phyloP scores from a whole-genome alignment of 345 rosid species.

The Eucalyptus cladocalyx region DNA sequence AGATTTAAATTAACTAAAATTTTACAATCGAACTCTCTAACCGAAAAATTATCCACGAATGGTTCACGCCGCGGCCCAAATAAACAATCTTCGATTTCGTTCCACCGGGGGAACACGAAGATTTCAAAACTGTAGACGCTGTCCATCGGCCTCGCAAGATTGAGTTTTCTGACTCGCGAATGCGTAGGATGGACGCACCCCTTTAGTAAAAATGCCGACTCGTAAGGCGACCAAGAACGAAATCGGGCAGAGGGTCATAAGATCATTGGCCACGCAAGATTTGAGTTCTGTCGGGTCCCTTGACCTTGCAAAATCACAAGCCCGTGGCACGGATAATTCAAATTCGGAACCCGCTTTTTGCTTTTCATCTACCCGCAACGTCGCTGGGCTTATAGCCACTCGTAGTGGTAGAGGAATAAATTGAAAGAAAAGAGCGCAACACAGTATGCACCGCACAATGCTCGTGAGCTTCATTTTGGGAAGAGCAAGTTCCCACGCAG shows the following conservation, averaged over 20 bases:
- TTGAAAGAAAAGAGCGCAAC: neutral
- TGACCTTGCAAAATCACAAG: neutral
- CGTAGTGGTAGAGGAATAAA: neutral
- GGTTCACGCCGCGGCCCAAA: neutral
- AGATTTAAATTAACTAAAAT: neutral
- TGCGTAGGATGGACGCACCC: neutral
- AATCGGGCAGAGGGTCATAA: neutral
- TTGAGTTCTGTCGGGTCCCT: neutral
- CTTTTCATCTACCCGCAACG: neutral
- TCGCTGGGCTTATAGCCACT: neutral
- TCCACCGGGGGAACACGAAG: neutral
- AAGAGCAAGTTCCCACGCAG: neutral
- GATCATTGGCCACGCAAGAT: neutral
- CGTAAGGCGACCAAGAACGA: neutral
- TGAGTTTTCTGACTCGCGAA: neutral
- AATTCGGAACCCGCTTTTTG: neutral
- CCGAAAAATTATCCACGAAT: neutral
- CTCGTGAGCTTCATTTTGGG: neutral
- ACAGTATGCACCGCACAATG: neutral
- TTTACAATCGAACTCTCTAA: neutral
- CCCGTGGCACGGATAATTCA: neutral
- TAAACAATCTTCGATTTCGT: neutral
- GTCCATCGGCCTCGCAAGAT: neutral
- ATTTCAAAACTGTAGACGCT: neutral
- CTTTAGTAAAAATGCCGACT: neutral